Conservation (phyloP, 164 flowering plant species). For the Santalum album region DNA sequence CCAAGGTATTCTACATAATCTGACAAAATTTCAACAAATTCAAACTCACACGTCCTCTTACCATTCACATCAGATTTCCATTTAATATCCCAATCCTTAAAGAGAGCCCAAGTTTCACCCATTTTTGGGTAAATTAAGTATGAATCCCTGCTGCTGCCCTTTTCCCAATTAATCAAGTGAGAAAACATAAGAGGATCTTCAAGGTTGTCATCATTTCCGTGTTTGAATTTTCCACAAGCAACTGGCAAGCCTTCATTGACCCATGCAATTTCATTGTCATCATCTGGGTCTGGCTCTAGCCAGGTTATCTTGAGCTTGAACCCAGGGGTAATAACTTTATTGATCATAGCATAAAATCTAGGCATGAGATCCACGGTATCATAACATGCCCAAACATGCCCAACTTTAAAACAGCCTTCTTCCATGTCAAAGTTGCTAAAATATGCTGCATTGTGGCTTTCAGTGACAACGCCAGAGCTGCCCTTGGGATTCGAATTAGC, state of each 20-base stretch:
- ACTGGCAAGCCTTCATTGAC: constrained; percentile 33
- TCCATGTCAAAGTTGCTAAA: constrained; percentile 56
- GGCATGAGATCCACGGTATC: constrained; percentile 79
- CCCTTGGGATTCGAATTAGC: not conserved
- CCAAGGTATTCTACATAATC: constrained; percentile 40
- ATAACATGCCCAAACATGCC: constrained; percentile 82
- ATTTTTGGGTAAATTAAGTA: constrained; percentile 43
- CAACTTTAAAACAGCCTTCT: constrained; percentile 34
- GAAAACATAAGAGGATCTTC: constrained; percentile 50
- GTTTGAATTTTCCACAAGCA: constrained; percentile 58
- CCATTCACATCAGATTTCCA: constrained; percentile 31
- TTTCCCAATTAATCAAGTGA: constrained; percentile 34
- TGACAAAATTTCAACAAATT: constrained; percentile 60
- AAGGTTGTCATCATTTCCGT: constrained; percentile 24
- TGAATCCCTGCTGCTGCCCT: constrained; percentile 11
- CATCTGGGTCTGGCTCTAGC: constrained; percentile 57
- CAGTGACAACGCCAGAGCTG: not conserved
- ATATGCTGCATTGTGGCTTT: constrained; percentile 34
- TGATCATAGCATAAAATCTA: constrained; percentile 70
- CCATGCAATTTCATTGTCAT: constrained; percentile 36
- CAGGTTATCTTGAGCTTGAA: constrained; percentile 63
- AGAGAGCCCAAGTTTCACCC: constrained; percentile 84
- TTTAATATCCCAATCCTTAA: constrained; percentile 54
- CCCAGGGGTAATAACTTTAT: constrained; percentile 27
- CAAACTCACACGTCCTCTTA: constrained; percentile 31